phyloP scores from a whole-genome alignment of 2,329 filamentous ascomycete species.

The Chalaropsis thielavioides region DNA sequence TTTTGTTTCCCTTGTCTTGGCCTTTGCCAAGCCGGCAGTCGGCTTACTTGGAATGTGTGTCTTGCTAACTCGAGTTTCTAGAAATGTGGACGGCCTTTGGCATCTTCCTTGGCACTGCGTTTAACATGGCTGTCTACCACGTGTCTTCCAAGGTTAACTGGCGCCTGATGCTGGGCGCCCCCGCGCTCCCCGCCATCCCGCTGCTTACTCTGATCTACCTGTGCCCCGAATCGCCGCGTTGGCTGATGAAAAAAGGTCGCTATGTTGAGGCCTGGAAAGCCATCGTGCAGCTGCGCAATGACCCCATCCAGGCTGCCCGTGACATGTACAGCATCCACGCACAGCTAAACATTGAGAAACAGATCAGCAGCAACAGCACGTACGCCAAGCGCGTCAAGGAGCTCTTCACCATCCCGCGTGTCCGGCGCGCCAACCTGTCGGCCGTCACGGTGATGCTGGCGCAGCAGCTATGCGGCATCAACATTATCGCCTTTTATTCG shows the following conservation, averaged over 20 bases:
- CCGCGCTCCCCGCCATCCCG: slow-evolving; percentile 50
- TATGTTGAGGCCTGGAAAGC: slow-evolving; percentile 41
- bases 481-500: slow-evolving; percentile 37
- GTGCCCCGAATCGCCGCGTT: slow-evolving; percentile 51
- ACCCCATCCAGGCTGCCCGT: slow-evolving; percentile 43
- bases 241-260: slow-evolving; percentile 48
- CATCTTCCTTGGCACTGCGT: slow-evolving; percentile 51
- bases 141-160: slow-evolving; percentile 42
- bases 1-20: background rate
- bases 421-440: slow-evolving; percentile 48
- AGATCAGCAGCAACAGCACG: slow-evolving; percentile 27
- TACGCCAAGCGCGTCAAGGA: slow-evolving; percentile 40
- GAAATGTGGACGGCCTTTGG: slow-evolving; percentile 40
- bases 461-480: slow-evolving; percentile 47
- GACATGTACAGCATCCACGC: slow-evolving; percentile 46
- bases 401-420: slow-evolving; percentile 42
- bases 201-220: slow-evolving; percentile 42
- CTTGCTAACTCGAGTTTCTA: background rate
- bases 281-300: slow-evolving; percentile 42
- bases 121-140: slow-evolving; percentile 49
- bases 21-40: background rate
- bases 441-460: slow-evolving; percentile 54
- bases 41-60: background rate
- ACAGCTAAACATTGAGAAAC: slow-evolving; percentile 25
- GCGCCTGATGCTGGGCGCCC: slow-evolving; percentile 43